Evolutionary conservation across 106 monocot species (phyloP).

Genomic region (Dendrobium huoshanense): DNA sequence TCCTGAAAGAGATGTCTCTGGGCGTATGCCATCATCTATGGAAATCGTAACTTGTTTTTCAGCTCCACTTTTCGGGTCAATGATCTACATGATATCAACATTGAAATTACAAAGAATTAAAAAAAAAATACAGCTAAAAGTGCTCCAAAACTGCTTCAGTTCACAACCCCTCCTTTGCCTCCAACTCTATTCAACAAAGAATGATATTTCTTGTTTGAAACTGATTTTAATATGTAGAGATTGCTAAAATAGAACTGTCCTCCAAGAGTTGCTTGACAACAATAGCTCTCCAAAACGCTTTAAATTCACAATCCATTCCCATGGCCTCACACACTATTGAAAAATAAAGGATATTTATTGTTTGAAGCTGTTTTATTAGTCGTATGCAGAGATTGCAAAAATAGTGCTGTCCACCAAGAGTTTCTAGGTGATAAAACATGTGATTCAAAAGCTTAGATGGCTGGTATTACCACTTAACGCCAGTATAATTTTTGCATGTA

Average conservation of each 20-base stretch:
- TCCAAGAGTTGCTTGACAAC: background rate
- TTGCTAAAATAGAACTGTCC: background rate
- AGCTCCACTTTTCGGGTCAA: slow-evolving; percentile 89
- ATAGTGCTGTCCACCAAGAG: background rate
- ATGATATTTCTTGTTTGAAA: background rate
- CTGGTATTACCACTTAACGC: background rate
- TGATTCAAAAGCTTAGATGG: background rate
- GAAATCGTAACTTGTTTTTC: slow-evolving; percentile 79
- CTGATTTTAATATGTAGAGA: background rate
- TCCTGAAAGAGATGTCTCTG: slow-evolving; percentile 60
- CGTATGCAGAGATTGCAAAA: background rate
- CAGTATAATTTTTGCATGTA: background rate
- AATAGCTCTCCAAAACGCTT: background rate
- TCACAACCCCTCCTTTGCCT: background rate
- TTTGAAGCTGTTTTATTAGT: background rate
- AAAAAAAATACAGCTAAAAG: background rate
- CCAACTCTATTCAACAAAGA: background rate
- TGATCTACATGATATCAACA: slow-evolving; percentile 36
- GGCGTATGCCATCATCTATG: slow-evolving; percentile 91
- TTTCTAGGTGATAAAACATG: background rate
- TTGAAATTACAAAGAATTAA: background rate
- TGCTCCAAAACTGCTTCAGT: background rate
- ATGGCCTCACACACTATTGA: background rate
- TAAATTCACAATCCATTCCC: background rate
- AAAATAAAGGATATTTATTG: background rate